A percentile compares a stretch with the other conserved stretches of the same genome.
phyloP scores from a whole-genome alignment of 345 rosid species.

The Eucalyptus sideroxylon region DNA sequence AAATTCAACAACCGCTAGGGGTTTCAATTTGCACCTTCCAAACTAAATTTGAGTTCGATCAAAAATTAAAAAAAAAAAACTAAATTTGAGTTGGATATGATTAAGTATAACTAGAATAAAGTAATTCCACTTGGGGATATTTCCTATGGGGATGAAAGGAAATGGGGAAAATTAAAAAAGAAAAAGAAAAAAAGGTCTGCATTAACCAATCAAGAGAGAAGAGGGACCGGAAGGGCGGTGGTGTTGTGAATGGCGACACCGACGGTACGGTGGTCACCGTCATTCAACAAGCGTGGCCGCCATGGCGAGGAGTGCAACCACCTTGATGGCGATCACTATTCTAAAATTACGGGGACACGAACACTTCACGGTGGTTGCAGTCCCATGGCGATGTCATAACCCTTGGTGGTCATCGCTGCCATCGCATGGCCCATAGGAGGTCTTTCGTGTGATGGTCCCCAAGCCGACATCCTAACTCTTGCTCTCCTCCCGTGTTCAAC shows the following conservation, averaged over 20 bases:
- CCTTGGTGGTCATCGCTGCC: neutral
- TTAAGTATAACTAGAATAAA: neutral
- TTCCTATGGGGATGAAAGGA: no score
- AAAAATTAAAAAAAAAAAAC: no score
- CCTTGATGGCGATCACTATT: neutral
- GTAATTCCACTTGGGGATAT: neutral
- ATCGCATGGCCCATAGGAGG: neutral
- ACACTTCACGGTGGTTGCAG: neutral
- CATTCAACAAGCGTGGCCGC: neutral
- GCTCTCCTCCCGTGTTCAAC: neutral
- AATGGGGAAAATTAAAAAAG: no score
- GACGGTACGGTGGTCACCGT: neutral
- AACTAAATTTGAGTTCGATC: neutral
- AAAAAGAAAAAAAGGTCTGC: neutral
- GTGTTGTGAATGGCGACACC: neutral
- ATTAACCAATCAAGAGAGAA: neutral
- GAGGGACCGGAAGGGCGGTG: neutral
- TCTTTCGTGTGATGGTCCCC: neutral
- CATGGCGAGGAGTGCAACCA: neutral
- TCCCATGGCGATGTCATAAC: neutral
- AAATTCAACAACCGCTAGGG: neutral
- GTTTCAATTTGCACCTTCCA: neutral
- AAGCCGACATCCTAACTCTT: neutral
- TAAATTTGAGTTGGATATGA: neutral
- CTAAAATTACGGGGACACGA: neutral